These are phyloP conservation scores for Agrocybe chaxingu DNA, from an alignment of 768 basidiomycete species.

Conservation along the genomic window DNA sequence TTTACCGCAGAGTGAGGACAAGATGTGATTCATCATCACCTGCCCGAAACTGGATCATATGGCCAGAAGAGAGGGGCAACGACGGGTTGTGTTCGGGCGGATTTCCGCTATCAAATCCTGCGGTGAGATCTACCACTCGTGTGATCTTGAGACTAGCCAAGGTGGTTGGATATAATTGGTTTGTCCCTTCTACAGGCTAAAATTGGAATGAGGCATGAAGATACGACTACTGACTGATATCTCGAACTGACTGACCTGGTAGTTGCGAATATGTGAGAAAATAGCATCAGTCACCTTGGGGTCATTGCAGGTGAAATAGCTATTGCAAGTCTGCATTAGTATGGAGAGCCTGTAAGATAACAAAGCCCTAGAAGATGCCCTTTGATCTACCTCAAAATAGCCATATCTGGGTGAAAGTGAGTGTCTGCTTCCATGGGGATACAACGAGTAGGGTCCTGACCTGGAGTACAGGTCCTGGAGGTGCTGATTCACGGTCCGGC, in stretches of 20 bases:
- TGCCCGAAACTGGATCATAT: constrained; percentile 83
- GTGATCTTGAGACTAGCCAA: constrained; percentile 62
- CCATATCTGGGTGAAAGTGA: constrained; percentile 52
- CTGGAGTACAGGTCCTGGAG: constrained; percentile 61
- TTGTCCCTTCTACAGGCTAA: constrained; percentile 4
- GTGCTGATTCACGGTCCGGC: constrained; percentile 52
- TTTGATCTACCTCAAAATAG: constrained; percentile 58
- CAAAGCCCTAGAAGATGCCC: not conserved
- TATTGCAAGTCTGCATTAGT: constrained; percentile 65
- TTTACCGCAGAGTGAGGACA: constrained; percentile 68
- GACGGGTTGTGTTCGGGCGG: constrained; percentile 59
- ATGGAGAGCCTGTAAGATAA: not conserved
- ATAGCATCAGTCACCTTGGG: constrained; percentile 63
- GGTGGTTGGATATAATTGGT: constrained; percentile 50
- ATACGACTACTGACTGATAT: not conserved
- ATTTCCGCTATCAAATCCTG: constrained; percentile 74
- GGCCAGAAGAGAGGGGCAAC: constrained; percentile 71
- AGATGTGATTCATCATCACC: constrained; percentile 42
- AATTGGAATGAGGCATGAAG: not conserved
- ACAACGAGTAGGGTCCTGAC: constrained; percentile 30
- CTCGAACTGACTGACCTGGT: constrained; percentile 31
- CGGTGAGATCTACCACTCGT: constrained; percentile 71
- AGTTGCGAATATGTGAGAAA: constrained; percentile 64
- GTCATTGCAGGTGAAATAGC: constrained; percentile 77
- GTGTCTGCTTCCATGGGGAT: not conserved